A percentile compares a stretch with the other conserved stretches of the same genome.
Conservation (phyloP, 345 rosid species). For the Eucalyptus globulus region DNA sequence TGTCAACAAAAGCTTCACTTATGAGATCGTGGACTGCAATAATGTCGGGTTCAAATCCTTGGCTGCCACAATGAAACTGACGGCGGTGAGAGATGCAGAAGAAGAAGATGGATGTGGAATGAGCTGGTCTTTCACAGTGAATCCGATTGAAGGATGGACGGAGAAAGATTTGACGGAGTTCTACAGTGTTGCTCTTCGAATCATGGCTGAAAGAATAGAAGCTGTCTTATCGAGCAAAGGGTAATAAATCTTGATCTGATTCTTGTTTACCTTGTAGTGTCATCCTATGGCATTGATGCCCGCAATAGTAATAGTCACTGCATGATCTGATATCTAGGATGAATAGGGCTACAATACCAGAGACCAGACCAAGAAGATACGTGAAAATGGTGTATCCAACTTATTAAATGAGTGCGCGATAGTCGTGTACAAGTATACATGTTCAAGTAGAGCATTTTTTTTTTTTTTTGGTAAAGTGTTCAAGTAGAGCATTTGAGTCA, state of each 20-base stretch:
- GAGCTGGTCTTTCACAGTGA: neutral
- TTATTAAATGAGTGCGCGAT: neutral
- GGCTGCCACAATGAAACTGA: slow-evolving; percentile 22
- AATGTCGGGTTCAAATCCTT: slow-evolving; percentile 20
- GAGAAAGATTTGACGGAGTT: neutral
- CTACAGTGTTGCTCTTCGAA: neutral
- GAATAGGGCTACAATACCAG: neutral
- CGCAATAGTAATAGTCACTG: neutral
- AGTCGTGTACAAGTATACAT: neutral
- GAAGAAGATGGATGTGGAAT: neutral
- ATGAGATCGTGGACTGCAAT: slow-evolving; percentile 38
- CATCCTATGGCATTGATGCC: neutral
- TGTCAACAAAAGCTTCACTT: slow-evolving; percentile 22
- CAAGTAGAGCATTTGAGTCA: neutral
- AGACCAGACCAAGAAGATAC: neutral
- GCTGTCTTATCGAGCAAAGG: neutral
- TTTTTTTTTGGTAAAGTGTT: no score
- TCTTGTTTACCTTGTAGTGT: neutral
- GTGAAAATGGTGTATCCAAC: neutral
- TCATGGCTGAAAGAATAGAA: neutral
- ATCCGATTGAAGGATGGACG: neutral
- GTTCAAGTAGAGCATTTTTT: no score
- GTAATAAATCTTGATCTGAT: neutral
- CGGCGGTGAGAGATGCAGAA: neutral
- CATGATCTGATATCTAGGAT: neutral